Base-by-base conservation (phyloP, 306 rosid species). In the Abrus pulchellus region DNA sequence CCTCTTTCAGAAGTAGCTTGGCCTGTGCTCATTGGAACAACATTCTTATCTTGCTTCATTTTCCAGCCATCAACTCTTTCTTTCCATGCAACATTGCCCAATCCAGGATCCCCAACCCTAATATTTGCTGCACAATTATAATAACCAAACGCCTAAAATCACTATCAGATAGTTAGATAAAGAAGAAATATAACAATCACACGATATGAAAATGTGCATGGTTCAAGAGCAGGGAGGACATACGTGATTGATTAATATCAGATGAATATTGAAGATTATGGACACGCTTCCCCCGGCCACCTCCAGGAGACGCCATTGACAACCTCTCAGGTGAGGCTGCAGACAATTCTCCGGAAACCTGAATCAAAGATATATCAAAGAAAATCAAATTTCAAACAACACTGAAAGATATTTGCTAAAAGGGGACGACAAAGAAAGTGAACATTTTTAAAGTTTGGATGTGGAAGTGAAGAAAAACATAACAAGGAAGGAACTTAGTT, bases 51-150 rank as follows among this genome's bases (percentile, higher is more conserved):
- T 75, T 95, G 97, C 85, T 90, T 95, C 98, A 95, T 93, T 90
- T 93, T 95, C 99, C 98, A 95, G 59, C 99, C 99, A 87, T 95
- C 99, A 70, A 95, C 98, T 87, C 98, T 95, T 90, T 95, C 98
- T 87, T 92, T 95, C 99, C 99, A 95, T 33, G 99, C 99, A 41
- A 95, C 99, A 82, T 91, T 95, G 38, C 98, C 99, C 57, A 88
- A 67, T 75, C 98, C 97, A 0, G 95, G 87, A 76, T 94, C 97
- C 84, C 76, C 88, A 52, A 63, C 92, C 86, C 94, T 89, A 78
- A 90, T 81, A 83, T 93, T 91, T 48, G 93, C 99, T 93, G 94
- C 83, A 80, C 6, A 54, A 49, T 52, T 59, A 85, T 65, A 49
- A 69, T 62, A 75, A 62, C 74, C 60, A 77, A 48, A 41, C 45